Evolutionary conservation across 192 early-diverging fungal species (phyloP).

Genomic region (Tieghemiomyces parasiticus): DNA sequence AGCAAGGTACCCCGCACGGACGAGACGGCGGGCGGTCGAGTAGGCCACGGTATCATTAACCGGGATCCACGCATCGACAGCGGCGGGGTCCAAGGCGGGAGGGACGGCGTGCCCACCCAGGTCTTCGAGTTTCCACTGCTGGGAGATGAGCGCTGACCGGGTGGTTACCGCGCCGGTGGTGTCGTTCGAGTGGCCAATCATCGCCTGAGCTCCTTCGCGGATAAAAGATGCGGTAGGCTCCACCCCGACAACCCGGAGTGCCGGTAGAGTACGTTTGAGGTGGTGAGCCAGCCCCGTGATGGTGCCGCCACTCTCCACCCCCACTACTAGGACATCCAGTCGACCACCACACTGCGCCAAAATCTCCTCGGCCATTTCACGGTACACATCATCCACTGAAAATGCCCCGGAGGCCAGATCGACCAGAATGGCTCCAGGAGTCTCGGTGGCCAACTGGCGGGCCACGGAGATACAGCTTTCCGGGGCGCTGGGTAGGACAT

Average conservation of each 20-base stretch:
- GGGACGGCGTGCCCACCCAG: conserved; percentile 47
- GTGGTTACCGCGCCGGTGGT: conserved; percentile 14
- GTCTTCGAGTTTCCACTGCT: conserved; percentile 56
- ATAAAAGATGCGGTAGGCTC: conserved; percentile 51
- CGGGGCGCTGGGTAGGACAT: conserved; percentile 42
- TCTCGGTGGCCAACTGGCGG: conserved; percentile 31
- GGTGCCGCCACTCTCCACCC: conserved; percentile 49
- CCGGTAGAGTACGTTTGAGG: conserved; percentile 34
- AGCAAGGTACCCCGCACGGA: conserved; percentile 40
- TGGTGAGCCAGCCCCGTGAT: conserved; percentile 42
- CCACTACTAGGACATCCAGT: conserved; percentile 46
- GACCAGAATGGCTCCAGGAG: conserved; percentile 33
- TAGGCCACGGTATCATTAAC: conserved; percentile 53
- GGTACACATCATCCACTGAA: conserved; percentile 22
- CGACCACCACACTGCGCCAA: conserved; percentile 32
- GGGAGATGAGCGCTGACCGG: conserved; percentile 8
- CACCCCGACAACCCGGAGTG: conserved; percentile 44
- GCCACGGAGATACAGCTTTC: conserved; percentile 50
- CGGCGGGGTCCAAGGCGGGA: conserved; percentile 24
- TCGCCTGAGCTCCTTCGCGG: conserved; percentile 14
- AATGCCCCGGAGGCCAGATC: conserved; percentile 18
- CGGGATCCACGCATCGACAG: conserved; percentile 50
- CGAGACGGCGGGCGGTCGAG: conserved; percentile 46
- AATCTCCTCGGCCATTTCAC: conserved; percentile 45
- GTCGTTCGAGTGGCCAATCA: neutral